A percentile compares a stretch with the other conserved stretches of the same genome.
Conservation (phyloP, 2,329 filamentous ascomycete genomes). For the Cadophora luteo-olivacea region DNA sequence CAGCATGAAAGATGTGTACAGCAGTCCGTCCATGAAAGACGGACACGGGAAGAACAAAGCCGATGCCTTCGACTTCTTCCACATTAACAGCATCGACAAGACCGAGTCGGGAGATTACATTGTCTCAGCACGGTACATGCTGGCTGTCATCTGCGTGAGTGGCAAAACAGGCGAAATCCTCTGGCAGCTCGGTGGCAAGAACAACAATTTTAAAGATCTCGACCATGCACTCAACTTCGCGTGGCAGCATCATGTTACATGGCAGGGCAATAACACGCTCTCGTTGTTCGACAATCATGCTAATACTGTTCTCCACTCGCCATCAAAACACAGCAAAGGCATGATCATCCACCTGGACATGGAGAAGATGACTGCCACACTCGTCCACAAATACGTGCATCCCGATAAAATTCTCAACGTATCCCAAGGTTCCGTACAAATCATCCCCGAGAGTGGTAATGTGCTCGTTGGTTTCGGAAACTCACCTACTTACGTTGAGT, state of each 20-base stretch:
- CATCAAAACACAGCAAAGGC: constrained; percentile 38
- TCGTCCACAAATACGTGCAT: constrained; percentile 50
- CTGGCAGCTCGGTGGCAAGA: constrained; percentile 54
- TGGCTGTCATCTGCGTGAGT: constrained; percentile 54
- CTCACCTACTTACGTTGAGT: constrained; percentile 57
- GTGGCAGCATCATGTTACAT: constrained; percentile 57
- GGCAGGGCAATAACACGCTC: constrained; percentile 32
- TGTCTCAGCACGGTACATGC: constrained; percentile 53
- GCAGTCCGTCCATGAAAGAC: constrained; percentile 26
- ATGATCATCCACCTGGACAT: constrained; percentile 50
- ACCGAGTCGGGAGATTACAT: constrained; percentile 52
- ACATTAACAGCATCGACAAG: constrained; percentile 49
- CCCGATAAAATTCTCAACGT: constrained; percentile 47
- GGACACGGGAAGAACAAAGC: constrained; percentile 28
- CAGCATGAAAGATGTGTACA: constrained; percentile 30
- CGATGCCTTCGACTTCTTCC: constrained; percentile 39
- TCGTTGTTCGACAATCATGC: constrained; percentile 45
- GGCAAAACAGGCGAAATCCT: constrained; percentile 52
- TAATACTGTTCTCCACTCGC: constrained; percentile 47
- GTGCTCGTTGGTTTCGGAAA: constrained; percentile 57
- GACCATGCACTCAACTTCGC: constrained; percentile 52
- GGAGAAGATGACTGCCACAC: constrained; percentile 50
- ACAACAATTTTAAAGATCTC: constrained; percentile 49
- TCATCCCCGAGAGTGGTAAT: constrained; percentile 52
- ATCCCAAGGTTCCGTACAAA: constrained; percentile 53